Conservation (phyloP, 2,329 filamentous ascomycete species). For the Allantophomopsis cytisporea region DNA sequence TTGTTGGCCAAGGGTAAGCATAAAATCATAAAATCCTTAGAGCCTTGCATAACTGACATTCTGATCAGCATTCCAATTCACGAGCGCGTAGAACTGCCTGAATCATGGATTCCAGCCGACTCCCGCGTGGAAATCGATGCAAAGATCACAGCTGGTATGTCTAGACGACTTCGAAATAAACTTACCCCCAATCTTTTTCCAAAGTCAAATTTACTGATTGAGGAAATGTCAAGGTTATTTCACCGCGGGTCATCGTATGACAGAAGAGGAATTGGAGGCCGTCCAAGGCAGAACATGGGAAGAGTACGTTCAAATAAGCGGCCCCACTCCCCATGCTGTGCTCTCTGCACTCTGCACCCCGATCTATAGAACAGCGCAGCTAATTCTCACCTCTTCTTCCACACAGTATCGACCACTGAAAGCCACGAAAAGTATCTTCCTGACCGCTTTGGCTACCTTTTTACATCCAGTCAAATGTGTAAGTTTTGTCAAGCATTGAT, state of each 20-base stretch:
- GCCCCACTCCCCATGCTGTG: no score
- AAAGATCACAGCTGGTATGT: conserved; percentile 85
- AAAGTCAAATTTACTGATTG: neutral
- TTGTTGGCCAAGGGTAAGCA: conserved; percentile 61
- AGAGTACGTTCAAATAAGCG: conserved; percentile 38
- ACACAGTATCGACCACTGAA: no score
- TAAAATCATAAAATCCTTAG: neutral
- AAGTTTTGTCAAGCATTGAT: neutral
- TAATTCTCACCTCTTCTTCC: no score
- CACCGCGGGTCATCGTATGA: conserved; percentile 82
- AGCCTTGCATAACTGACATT: neutral
- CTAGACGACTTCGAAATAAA: conserved; percentile 1
- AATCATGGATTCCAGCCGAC: conserved; percentile 87
- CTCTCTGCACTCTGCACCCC: no score
- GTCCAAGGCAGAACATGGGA: conserved; percentile 90
- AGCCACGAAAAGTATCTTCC: no score
- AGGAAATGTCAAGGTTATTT: conserved; percentile 42
- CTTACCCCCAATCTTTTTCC: neutral
- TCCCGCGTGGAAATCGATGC: conserved; percentile 97
- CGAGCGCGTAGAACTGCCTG: conserved; percentile 83
- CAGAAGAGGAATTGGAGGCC: conserved; percentile 68
- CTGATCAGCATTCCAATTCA: conserved; percentile 62
- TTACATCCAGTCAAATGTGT: no score
- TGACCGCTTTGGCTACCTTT: no score
- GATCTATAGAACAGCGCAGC: no score